These are phyloP conservation scores for Yamagishiella unicocca DNA, from an alignment of 139 green algal genomes.

Conservation along the genomic window DNA sequence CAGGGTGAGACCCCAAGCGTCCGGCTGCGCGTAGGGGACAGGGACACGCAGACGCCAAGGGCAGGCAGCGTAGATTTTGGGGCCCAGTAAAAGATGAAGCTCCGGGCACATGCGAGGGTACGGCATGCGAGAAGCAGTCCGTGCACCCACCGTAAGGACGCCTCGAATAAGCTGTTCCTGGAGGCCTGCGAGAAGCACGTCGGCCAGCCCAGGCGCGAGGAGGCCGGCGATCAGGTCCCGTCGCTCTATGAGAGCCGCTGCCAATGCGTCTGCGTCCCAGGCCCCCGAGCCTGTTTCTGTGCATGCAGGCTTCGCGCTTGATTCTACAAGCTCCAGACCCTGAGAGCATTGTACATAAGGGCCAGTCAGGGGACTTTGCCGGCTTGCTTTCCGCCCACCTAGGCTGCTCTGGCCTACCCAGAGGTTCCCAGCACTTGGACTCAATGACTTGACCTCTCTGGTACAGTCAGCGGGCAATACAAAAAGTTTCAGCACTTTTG, in stretches of 20 bases:
- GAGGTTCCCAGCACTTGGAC: background rate
- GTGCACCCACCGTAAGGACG: background rate
- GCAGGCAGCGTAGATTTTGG: background rate
- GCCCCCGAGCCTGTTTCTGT: background rate
- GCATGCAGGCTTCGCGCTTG: background rate
- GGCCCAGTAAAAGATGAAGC: no score
- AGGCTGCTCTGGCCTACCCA: background rate
- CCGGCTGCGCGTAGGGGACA: background rate
- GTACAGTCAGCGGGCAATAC: background rate
- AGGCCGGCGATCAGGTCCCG: background rate
- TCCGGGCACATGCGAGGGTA: no score
- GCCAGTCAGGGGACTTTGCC: background rate
- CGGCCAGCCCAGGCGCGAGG: background rate
- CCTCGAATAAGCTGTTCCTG: background rate
- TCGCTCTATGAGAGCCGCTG: background rate
- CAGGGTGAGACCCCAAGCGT: constrained; percentile 1
- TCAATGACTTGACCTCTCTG: background rate
- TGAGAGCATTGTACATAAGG: no score
- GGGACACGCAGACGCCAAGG: background rate
- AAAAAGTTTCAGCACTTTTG: background rate
- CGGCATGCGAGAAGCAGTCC: no score
- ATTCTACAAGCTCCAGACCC: background rate
- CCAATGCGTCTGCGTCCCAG: background rate
- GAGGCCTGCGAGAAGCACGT: background rate
- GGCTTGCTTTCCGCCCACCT: no score